Base-by-base conservation (phyloP, 768 basidiomycete genomes). In the Naganishia antarctica region DNA sequence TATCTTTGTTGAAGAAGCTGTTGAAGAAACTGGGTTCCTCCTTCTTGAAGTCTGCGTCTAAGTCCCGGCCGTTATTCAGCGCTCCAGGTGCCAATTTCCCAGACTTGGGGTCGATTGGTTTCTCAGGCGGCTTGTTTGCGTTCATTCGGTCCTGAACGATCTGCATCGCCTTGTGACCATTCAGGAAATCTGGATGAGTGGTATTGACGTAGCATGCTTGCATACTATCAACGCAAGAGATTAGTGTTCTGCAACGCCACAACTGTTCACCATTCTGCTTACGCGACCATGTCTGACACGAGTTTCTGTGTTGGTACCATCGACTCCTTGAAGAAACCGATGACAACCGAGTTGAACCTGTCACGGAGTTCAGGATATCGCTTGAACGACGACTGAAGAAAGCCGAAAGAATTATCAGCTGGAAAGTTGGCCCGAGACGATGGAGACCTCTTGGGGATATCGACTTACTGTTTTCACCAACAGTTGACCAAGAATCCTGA, bases 191-290 rank as follows among this genome's bases (percentile, higher is more conserved):
- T 1, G 96, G 96, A 76, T 99, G 96, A 0, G 94, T 98, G 15
- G 96, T 98, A 80, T 99, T 99, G 72, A 99, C 88, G 76, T 98
- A 99, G 77, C 91, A 94, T 40, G 93, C 91, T 81, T 98, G 94
- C 92, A 97, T 97, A 37, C 89, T 91, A 64, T n/a, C 15, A n/a
- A 48, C 40, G 29, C 16, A 26, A 13, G 40, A 57, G 53, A n/a
- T n/a, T n/a, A n/a, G n/a, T n/a, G n/a, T n/a, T n/a, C n/a, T n/a
- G n/a, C n/a, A n/a, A n/a, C n/a, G n/a, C n/a, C n/a, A n/a, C n/a
- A n/a, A n/a, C n/a, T n/a, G n/a, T n/a, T n/a, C n/a, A n/a, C n/a
- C n/a, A n/a, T n/a, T n/a, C n/a, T 13, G 84, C 89, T 76, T 75
- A 91, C 88, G 89, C 78, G 58, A 97, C 92, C 81, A 99, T 84